Base-by-base conservation (phyloP, 805 yeast genomes). In the Wickerhamomyces bisporus region DNA sequence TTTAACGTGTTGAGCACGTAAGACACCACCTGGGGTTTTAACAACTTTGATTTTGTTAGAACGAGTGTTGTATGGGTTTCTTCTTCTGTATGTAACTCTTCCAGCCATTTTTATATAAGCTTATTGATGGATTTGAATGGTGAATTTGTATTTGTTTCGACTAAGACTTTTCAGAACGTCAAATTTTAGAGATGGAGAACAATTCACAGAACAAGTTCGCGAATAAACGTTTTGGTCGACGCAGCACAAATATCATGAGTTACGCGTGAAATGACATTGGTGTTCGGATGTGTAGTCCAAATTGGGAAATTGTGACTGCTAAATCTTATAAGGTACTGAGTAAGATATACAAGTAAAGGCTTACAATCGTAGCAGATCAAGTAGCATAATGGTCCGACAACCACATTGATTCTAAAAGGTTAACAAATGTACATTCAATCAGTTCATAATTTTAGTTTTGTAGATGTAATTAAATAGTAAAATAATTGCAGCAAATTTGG, bases 21-120 rank as follows among this genome's bases (percentile, higher is more conserved):
- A 82, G 74, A 83, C 84, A 70, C 98, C 98, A 81, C 99, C 99
- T 74, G 99, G 98, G 75, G 99, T 93, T 87, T 91, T 93, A 63
- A 91, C 95, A 74, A 91, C 95, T 89, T 86, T 91, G 80, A 93
- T 91, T 80, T 85, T 86, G 96, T 93, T 93, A 62, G 98, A 93
- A 75, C 82, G 84, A 82, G 98, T 91, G 95, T 93, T 93, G 96
- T 88, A 89, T 77, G 97, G 96, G 74, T 88, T 89, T 82, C 95
- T 86, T 81, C 95, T 87, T 84, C 97, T 87, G 86, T 80, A 89
- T 60, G 97, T 88, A 74, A 89, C 94, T 83, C 98, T 91, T 78
- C 88, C 95, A 71, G 96, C 98, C 98, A 93, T 93, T 76, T 65
- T 76, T 41, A n/a, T n/a, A n/a, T n/a, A n/a, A n/a, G n/a, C n/a